A percentile compares a stretch with the other conserved stretches of the same genome.
Evolutionary conservation across 2,329 filamentous ascomycete species (phyloP).

Genomic region (Acrocalymma vagum): DNA sequence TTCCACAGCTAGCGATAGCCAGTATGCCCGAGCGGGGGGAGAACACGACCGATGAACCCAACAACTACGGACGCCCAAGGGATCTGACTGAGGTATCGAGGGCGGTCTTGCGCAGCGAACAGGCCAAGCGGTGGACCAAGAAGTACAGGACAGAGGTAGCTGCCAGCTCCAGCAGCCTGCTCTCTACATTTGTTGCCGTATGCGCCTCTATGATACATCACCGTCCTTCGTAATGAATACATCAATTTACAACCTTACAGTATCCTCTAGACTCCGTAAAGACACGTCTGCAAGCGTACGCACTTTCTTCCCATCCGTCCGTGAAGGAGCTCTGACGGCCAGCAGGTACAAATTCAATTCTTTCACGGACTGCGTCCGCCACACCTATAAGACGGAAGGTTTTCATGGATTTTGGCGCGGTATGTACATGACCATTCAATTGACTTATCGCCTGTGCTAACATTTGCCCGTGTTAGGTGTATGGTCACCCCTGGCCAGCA

Average conservation of each 20-base stretch:
- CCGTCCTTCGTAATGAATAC: too few species aligned
- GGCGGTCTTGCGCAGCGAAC: conserved; percentile 47
- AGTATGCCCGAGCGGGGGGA: conserved; percentile 51
- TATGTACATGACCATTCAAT: conserved; percentile 48
- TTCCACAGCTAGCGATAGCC: conserved; percentile 59
- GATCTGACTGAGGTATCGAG: conserved; percentile 48
- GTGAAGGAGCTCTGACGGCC: conserved; percentile 21
- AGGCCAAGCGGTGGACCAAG: conserved; percentile 69
- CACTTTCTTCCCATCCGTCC: conserved; percentile 9
- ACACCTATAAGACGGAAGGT: conserved; percentile 72
- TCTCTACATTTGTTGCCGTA: conserved; percentile 79
- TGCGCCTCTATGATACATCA: conserved; percentile 21
- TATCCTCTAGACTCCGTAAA: conserved; percentile 91
- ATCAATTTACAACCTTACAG: conserved; percentile 43
- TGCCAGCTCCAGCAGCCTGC: conserved; percentile 77
- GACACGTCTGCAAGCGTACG: conserved; percentile 81
- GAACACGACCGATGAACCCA: conserved; percentile 27
- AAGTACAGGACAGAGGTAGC: conserved; percentile 82
- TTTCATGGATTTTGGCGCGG: conserved; percentile 60
- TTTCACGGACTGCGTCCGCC: conserved; percentile 76
- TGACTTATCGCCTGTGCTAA: conserved; percentile 11
- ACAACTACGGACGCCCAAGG: conserved; percentile 40
- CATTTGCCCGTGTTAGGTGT: conserved; percentile 61
- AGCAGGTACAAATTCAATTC: conserved; percentile 74
- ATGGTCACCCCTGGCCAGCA: conserved; percentile 79